These are phyloP conservation scores for Hysterangium stoloniferum DNA, from an alignment of 768 basidiomycete genomes.

Conservation along the genomic window DNA sequence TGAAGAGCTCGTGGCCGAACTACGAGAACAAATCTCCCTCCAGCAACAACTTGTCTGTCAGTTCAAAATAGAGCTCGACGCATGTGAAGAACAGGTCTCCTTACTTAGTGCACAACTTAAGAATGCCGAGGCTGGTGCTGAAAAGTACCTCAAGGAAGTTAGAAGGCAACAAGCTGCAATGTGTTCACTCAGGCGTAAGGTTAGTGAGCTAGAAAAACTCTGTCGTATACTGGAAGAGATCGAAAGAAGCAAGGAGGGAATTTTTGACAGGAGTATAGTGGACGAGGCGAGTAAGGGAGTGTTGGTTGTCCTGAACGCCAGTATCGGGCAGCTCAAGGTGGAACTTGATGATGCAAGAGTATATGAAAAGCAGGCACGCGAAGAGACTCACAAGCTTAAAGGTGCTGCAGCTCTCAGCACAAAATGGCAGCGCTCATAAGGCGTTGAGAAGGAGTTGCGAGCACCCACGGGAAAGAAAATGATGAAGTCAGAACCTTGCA, in stretches of 20 bases:
- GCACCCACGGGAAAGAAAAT: constrained; percentile 28
- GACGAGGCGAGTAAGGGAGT: constrained; percentile 75
- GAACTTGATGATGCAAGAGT: constrained; percentile 45
- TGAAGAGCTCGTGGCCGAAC: constrained; percentile 60
- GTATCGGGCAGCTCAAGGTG: constrained; percentile 68
- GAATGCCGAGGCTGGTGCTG: constrained; percentile 37
- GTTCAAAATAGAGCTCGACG: constrained; percentile 66
- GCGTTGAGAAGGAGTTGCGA: constrained; percentile 41
- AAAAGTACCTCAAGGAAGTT: constrained; percentile 33
- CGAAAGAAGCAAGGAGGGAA: constrained; percentile 75
- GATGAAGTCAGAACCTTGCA: constrained; percentile 30
- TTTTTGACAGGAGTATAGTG: constrained; percentile 75
- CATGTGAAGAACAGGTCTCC: constrained; percentile 66
- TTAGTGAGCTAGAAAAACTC: constrained; percentile 61
- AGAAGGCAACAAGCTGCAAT: constrained; percentile 46
- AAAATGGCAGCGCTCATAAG: constrained; percentile 39
- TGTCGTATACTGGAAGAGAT: constrained; percentile 72
- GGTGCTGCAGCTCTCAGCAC: constrained; percentile 30
- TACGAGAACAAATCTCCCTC: constrained; percentile 70
- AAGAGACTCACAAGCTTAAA: constrained; percentile 16
- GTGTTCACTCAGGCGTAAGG: constrained; percentile 67
- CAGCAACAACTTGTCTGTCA: constrained; percentile 69
- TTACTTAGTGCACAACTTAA: constrained; percentile 47
- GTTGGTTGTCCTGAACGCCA: constrained; percentile 68
- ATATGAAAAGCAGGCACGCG: constrained; percentile 34